Evolutionary conservation across 352 stramenopile species (phyloP).

Genomic region (Saprolegnia parasitica): DNA sequence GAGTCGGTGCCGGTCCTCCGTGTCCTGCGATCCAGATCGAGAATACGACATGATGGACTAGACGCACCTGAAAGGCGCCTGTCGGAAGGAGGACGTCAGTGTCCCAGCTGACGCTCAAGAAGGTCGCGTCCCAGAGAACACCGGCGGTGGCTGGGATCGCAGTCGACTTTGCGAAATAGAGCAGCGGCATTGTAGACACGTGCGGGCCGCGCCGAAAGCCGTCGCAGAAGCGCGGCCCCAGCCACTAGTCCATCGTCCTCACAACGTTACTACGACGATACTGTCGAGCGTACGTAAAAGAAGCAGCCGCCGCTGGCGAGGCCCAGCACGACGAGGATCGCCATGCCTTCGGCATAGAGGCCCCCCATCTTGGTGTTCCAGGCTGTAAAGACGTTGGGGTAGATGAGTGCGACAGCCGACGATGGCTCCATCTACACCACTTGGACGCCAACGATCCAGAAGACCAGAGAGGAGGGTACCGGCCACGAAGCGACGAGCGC

Average conservation of each 20-base stretch:
- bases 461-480: not conserved
- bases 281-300: not conserved
- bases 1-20: not conserved
- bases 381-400: constrained; percentile 11
- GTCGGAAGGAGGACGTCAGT: not conserved
- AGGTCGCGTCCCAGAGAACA: constrained; percentile 6
- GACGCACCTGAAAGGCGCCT: not conserved
- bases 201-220: constrained; percentile 5
- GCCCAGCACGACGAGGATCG: constrained; percentile 10
- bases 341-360: constrained; percentile 5
- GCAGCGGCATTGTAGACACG: not conserved
- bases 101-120: constrained; percentile 10
- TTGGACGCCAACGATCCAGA: not conserved
- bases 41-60: not conserved
- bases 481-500: not conserved
- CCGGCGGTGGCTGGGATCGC: not conserved
- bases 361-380: constrained; percentile 15
- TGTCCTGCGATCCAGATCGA: not conserved
- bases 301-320: not conserved
- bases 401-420: not conserved
- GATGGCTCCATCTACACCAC: not conserved
- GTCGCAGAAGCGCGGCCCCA: not conserved
- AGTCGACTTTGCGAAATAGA: constrained; percentile 4
- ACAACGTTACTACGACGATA: not conserved
- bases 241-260: constrained; percentile 9